Base-by-base conservation (phyloP, 768 basidiomycete genomes). In the Boletus pseudo-olivaceus region DNA sequence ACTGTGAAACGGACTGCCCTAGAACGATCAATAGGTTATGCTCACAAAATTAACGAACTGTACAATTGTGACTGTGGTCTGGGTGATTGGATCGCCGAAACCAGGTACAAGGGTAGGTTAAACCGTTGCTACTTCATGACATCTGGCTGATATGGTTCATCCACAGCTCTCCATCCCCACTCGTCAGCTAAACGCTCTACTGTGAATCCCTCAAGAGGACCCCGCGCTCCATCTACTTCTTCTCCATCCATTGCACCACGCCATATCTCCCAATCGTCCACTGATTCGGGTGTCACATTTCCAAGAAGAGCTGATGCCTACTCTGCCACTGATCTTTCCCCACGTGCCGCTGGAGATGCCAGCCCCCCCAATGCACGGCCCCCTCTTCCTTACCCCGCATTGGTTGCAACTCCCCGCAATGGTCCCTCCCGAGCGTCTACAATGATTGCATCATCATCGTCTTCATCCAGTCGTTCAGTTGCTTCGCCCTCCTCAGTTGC, bases 31-130 rank as follows among this genome's bases (percentile, higher is more conserved):
- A 65, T 73, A 23, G 81, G 84, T 35, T 95, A 94, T 61, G 86
- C 88, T 26, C 73, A 76, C 60, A 94, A 93, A 74, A 90, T 94
- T 58, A 90, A 91, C 63, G 90, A 93, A 65, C 68, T 95, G 19
- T 82, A 82, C 51, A 73, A 77, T 56, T 84, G 82, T 63, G 88
- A 92, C 62, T 87, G 87, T 60, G 90, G 92, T 32, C 71, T 94
- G 49, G 73, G 74, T 19, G 83, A 87, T n/a, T 95, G 93, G 93
- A 70, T 92, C 26, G 59, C 73, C 37, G 78, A 80, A 52, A 78
- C 78, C 51, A 80, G 72, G 58, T 70, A 75, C 50, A 77, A 78
- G 77, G 79, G 90, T 88, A 61, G 26, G 58, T 54, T 41, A 27
- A 7, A 42, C 43, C 27, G 26, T 56, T 17, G 4, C 41, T n/a